These are phyloP conservation scores for Cladorrhinum samala DNA, from an alignment of 495 filamentous ascomycete species.

Conservation along the genomic window DNA sequence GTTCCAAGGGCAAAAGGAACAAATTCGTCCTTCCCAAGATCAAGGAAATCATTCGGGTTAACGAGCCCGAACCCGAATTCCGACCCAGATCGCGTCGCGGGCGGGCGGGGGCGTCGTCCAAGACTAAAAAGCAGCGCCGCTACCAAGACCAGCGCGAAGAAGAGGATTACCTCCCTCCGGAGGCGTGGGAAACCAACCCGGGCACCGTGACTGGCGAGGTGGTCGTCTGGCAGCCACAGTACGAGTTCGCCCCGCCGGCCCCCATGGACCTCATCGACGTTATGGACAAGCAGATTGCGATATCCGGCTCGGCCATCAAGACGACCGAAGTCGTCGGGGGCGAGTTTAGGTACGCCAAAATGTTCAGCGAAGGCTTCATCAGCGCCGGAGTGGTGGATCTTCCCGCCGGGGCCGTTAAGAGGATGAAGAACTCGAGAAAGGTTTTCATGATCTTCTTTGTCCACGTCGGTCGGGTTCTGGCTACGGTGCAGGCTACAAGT, in stretches of 20 bases:
- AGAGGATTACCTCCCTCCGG: slow-evolving; percentile 43
- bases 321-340: slow-evolving; percentile 70
- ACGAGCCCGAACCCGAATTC: slow-evolving; percentile 44
- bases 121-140: not conserved
- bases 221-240: slow-evolving; percentile 40
- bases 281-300: slow-evolving; percentile 62
- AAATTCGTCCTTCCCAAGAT: slow-evolving; percentile 58
- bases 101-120: no score
- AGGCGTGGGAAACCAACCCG: slow-evolving; percentile 45
- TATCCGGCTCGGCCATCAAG: slow-evolving; percentile 66
- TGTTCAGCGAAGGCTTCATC: slow-evolving; percentile 75
- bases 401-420: slow-evolving; percentile 72
- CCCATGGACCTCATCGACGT: slow-evolving; percentile 44
- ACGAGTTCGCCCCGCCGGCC: slow-evolving; percentile 33
- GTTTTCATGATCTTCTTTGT: slow-evolving; percentile 98
- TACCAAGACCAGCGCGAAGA: slow-evolving; percentile 19
- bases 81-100: not conserved
- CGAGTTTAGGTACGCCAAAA: slow-evolving; percentile 80
- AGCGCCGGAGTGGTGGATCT: slow-evolving; percentile 85
- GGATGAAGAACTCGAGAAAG: slow-evolving; percentile 79
- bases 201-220: slow-evolving; percentile 43
- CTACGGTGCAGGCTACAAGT: slow-evolving; percentile 70
- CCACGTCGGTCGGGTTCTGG: slow-evolving; percentile 64
- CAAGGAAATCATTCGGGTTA: slow-evolving; percentile 68
- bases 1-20: slow-evolving; percentile 22